Percentiles rank a stretch among this genome's conserved stretches.
phyloP scores from a whole-genome alignment of 352 stramenopile genomes.

The Thraustotheca clavata region DNA sequence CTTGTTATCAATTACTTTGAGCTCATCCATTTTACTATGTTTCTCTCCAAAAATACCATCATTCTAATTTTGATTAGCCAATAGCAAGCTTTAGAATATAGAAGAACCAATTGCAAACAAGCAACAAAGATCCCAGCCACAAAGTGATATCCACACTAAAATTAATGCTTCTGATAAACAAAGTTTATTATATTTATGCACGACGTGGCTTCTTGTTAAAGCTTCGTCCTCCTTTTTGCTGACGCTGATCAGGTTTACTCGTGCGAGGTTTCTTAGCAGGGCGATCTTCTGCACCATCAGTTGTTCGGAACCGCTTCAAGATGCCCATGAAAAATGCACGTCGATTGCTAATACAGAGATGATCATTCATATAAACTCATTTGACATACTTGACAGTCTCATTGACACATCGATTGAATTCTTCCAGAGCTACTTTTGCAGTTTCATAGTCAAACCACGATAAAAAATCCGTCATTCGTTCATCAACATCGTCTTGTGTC shows the following conservation, averaged over 20 bases:
- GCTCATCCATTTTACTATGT: too few species aligned
- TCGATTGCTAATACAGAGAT: conserved; percentile 35
- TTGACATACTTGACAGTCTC: conserved; percentile 39
- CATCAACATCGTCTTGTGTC: conserved; percentile 67
- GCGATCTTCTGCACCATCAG: conserved; percentile 56
- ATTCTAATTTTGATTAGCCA: too few species aligned
- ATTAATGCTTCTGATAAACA: too few species aligned
- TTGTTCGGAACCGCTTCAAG: conserved; percentile 79
- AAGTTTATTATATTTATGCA: too few species aligned
- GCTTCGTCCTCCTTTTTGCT: not conserved
- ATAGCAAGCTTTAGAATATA: too few species aligned
- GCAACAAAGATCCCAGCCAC: too few species aligned
- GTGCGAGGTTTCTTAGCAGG: conserved; percentile 3
- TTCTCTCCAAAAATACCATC: too few species aligned
- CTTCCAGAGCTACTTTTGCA: conserved; percentile 69
- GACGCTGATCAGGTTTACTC: not conserved
- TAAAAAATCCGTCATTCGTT: conserved; percentile 80
- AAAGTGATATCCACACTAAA: too few species aligned
- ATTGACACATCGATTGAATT: conserved; percentile 67
- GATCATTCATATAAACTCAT: not conserved
- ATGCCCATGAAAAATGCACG: conserved; percentile 88
- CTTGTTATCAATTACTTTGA: too few species aligned
- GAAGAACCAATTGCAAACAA: too few species aligned
- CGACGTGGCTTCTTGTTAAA: not conserved
- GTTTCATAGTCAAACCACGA: conserved; percentile 87